A percentile compares a stretch with the other conserved stretches of the same genome.
Evolutionary conservation across 1,284 basidiomycete species (phyloP).

Genomic region (Tilletia setariae): DNA sequence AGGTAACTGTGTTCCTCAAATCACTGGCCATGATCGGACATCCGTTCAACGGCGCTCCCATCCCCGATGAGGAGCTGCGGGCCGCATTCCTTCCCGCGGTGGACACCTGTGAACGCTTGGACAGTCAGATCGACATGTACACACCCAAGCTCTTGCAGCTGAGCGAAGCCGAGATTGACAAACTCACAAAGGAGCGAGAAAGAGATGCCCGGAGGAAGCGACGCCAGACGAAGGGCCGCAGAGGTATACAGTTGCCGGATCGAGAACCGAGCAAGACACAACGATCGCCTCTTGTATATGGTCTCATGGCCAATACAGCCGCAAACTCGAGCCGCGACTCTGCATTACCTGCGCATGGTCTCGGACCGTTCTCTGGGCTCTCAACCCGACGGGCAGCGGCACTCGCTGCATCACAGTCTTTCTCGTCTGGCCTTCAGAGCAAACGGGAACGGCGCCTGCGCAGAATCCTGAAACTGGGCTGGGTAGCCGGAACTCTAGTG

Average conservation of each 20-base stretch:
- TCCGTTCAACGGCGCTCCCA: constrained; percentile 70
- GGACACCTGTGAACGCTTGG: constrained; percentile 60
- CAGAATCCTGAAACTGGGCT: background rate
- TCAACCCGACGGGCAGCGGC: constrained; percentile 14
- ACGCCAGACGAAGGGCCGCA: constrained; percentile 78
- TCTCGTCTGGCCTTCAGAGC: constrained; percentile 10
- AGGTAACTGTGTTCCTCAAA: constrained; percentile 85
- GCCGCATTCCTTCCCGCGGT: constrained; percentile 72
- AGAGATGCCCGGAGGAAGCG: constrained; percentile 81
- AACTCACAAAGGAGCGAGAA: constrained; percentile 88
- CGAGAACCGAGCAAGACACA: constrained; percentile 88
- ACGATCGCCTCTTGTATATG: constrained; percentile 58
- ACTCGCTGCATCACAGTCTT: constrained; percentile 10
- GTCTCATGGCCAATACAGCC: constrained; percentile 28
- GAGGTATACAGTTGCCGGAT: constrained; percentile 86
- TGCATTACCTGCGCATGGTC: constrained; percentile 4
- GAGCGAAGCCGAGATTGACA: constrained; percentile 76
- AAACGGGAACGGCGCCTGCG: constrained; percentile 2
- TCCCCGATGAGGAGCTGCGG: constrained; percentile 88
- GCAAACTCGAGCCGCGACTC: constrained; percentile 25
- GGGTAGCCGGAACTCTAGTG: background rate
- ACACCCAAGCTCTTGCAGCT: constrained; percentile 87
- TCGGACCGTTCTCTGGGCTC: constrained; percentile 8
- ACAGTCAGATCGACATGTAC: constrained; percentile 64
- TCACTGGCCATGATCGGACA: constrained; percentile 88